These are phyloP conservation scores for Rosa hybrid DNA, from an alignment of 331 rosid species.

Conservation along the genomic window DNA sequence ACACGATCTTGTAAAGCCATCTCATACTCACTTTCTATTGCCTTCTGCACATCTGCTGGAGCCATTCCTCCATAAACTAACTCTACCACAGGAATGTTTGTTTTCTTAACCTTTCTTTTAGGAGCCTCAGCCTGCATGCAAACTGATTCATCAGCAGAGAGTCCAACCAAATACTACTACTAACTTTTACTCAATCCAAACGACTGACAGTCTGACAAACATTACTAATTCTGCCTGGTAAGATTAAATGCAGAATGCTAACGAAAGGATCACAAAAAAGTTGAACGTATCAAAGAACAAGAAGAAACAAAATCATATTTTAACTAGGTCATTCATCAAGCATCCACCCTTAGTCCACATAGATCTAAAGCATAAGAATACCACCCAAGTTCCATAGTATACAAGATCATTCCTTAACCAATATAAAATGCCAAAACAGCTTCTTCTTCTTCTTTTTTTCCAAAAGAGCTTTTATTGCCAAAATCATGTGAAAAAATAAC, in stretches of 20 bases:
- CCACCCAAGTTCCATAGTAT: not conserved
- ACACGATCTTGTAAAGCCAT: slow-evolving; percentile 98
- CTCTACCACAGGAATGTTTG: slow-evolving; percentile 64
- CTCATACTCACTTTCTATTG: slow-evolving; percentile 87
- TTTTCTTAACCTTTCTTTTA: slow-evolving; percentile 83
- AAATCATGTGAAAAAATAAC: no score
- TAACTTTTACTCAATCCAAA: not conserved
- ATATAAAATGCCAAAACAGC: not conserved
- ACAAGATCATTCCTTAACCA: not conserved
- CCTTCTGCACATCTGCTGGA: slow-evolving; percentile 67
- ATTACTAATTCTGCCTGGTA: not conserved
- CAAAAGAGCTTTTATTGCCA: not conserved
- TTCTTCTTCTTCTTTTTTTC: no score
- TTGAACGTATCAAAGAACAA: not conserved
- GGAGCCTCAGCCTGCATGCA: slow-evolving; percentile 59
- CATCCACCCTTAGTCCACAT: not conserved
- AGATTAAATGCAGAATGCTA: not conserved
- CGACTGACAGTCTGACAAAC: not conserved
- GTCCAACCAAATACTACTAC: not conserved
- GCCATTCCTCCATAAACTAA: slow-evolving; percentile 74
- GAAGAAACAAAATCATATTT: not conserved
- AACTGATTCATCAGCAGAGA: not conserved
- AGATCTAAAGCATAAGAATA: not conserved
- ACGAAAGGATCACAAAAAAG: not conserved
- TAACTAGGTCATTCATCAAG: not conserved